These are phyloP conservation scores for Salix udensis DNA, from an alignment of 345 rosid species.

Conservation along the genomic window DNA sequence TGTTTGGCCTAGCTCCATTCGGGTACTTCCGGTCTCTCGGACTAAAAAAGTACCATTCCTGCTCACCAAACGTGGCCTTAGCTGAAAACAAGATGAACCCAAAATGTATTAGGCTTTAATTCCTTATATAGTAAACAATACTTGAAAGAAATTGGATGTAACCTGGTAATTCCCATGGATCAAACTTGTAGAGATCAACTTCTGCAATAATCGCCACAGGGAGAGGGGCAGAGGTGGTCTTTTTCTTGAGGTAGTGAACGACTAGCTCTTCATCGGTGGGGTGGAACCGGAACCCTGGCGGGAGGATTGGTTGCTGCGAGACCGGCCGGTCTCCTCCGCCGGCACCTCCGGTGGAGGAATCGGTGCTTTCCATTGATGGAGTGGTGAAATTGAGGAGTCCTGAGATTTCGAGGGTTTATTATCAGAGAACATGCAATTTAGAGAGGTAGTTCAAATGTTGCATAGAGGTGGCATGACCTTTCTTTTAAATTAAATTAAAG, in stretches of 20 bases:
- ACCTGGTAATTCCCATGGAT: conserved; percentile 38
- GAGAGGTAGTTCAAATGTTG: conserved; percentile 17
- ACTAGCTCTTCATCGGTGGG: conserved; percentile 35
- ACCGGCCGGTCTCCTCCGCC: background rate
- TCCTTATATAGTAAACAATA: background rate
- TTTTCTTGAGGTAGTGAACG: conserved; percentile 34
- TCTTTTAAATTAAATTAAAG: conserved; percentile 20
- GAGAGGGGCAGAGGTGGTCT: conserved; percentile 27
- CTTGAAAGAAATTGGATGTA: background rate
- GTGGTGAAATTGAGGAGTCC: background rate
- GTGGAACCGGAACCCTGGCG: conserved; percentile 34
- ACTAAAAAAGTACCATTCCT: conserved; percentile 37
- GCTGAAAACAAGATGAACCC: conserved; percentile 13
- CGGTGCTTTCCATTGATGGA: conserved; percentile 26
- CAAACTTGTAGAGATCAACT: conserved; percentile 35
- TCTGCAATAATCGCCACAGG: conserved; percentile 32
- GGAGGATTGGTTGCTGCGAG: conserved; percentile 30
- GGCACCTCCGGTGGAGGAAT: conserved; percentile 17
- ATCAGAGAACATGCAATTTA: conserved; percentile 7
- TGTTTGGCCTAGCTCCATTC: conserved; percentile 33
- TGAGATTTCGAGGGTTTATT: conserved; percentile 3
- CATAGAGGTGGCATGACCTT: conserved; percentile 25
- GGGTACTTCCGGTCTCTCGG: conserved; percentile 37
- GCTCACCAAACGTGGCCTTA: conserved; percentile 34
- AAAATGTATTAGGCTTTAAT: background rate